Evolutionary conservation across 768 basidiomycete genomes (phyloP), one percentile per base, ranked within the genome.

Genomic region (Pleurotus pulmonarius): DNA sequence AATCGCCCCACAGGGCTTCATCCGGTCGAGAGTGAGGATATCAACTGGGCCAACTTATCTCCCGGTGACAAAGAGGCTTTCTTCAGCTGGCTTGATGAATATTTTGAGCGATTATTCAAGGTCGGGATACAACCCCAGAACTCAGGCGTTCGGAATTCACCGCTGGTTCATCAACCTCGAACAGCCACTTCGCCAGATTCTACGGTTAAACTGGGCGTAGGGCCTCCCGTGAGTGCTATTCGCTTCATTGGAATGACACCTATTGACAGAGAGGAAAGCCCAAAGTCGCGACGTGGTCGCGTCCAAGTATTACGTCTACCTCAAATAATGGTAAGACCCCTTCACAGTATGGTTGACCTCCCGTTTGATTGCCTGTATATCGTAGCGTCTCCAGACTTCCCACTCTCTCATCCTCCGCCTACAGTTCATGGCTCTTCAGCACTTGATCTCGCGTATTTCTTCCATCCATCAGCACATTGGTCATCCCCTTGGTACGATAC

Each of bases 71-170:
- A 90, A 65, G 71, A 81, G 26, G 81, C 74, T 22, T 88, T 92
- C 64, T 92, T 92, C 68, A 69, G 70, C 58, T 92, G 90, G 89
- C 73, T 92, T 18, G 90, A 92, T 65, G 90, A 91, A 63, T 92
- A 86, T 70, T 92, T 92, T 63, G 77, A 81, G 13, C 75, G 76
- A 34, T 73, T 72, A 48, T 67, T 73, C 38, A 63, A 63, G 40
- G 64, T 76, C 18, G 61, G 67, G 20, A 66, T 69, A 22, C 40
- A 54, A 22, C 59, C 65, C 15, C 52, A 56, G 58, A 59, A 54
- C 18, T 18, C 22, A 3, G 26, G 48, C 4, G 9, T n/a, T 49
- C 48, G 37, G n/a, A n/a, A n/a, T 9, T 4, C 5, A 11, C 4
- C 39, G 15, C 37, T 18, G 7, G 39, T 53, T 15, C 20, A 24